Conservation (phyloP, 2,329 filamentous ascomycete genomes). For the Cytospora schulzeri region DNA sequence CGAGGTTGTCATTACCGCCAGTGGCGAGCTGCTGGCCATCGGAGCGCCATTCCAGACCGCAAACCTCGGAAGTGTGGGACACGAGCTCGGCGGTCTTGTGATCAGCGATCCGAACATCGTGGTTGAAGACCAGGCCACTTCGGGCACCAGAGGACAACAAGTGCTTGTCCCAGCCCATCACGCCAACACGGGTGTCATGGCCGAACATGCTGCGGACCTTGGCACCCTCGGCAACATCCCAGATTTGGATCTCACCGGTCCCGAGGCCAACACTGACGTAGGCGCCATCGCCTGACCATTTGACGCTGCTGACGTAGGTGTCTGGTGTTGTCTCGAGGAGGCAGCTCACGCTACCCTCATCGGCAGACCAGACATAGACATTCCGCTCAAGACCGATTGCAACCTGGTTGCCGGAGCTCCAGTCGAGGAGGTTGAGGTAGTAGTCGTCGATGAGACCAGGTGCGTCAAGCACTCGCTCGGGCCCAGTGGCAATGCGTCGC, state of each 20-base stretch:
- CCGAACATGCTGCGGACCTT: slow-evolving; percentile 99
- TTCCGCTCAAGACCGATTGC: slow-evolving; percentile 96
- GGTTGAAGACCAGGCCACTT: slow-evolving; percentile 95
- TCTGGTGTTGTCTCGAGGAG: slow-evolving; percentile 86
- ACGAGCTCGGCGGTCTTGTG: slow-evolving; percentile 98
- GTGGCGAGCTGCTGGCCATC: slow-evolving; percentile 97
- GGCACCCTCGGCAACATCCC: slow-evolving; percentile 92
- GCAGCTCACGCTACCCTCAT: slow-evolving; percentile 85
- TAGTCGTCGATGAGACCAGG: slow-evolving; percentile 97
- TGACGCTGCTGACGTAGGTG: slow-evolving; percentile 96
- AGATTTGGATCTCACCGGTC: slow-evolving; percentile 97
- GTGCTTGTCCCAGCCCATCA: slow-evolving; percentile 99
- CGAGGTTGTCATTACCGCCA: slow-evolving; percentile 97
- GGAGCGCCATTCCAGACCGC: slow-evolving; percentile 94
- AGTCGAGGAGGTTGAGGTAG: slow-evolving; percentile 97
- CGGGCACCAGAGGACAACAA: slow-evolving; percentile 92
- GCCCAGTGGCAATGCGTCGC: slow-evolving; percentile 88
- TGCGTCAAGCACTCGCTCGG: slow-evolving; percentile 93
- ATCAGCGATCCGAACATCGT: slow-evolving; percentile 94
- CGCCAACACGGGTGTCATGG: slow-evolving; percentile 92
- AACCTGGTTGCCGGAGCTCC: slow-evolving; percentile 97
- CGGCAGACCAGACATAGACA: slow-evolving; percentile 98
- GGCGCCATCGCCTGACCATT: slow-evolving; percentile 96
- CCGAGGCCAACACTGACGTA: slow-evolving; percentile 96
- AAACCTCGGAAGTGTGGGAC: slow-evolving; percentile 96